Conservation (phyloP, 345 rosid species). For the Dipteronia dyeriana region DNA sequence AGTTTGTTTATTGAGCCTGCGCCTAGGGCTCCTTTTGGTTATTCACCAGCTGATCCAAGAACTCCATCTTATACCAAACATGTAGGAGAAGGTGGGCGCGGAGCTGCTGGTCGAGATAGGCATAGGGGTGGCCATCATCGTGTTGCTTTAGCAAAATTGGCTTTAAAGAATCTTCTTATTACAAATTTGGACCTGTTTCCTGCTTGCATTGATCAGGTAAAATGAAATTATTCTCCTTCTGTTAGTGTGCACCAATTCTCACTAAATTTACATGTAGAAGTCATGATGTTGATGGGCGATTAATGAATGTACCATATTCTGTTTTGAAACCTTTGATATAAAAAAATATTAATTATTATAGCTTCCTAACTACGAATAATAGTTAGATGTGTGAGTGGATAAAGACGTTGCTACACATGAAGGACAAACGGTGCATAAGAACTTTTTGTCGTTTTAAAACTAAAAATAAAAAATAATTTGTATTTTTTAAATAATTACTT, state of each 20-base stretch:
- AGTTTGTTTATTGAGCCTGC: conserved; percentile 95
- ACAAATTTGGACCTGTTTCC: conserved; percentile 97
- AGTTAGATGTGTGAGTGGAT: conserved; percentile 2
- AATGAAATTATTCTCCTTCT: conserved; percentile 19
- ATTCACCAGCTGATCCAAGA: conserved; percentile 90
- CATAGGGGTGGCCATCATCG: conserved; percentile 87
- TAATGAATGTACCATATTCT: not conserved
- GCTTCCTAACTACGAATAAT: not conserved
- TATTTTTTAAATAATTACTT: not conserved
- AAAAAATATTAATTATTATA: not conserved
- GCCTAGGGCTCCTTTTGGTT: conserved; percentile 94
- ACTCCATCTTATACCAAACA: conserved; percentile 92
- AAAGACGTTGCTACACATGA: not conserved
- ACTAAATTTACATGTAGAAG: not conserved
- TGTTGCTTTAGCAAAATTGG: conserved; percentile 88
- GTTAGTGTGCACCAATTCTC: conserved; percentile 15
- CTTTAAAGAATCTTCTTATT: conserved; percentile 93
- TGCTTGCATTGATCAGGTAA: conserved; percentile 98
- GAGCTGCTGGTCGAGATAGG: conserved; percentile 82
- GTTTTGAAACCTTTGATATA: not conserved
- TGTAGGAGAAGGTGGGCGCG: conserved; percentile 83
- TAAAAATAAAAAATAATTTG: not conserved
- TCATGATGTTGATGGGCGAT: conserved; percentile 14
- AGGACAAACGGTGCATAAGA: not conserved
- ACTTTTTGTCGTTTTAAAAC: not conserved